Evolutionary conservation across 2,329 filamentous ascomycete genomes (phyloP).

Genomic region (Chrysoporthe cubensis): DNA sequence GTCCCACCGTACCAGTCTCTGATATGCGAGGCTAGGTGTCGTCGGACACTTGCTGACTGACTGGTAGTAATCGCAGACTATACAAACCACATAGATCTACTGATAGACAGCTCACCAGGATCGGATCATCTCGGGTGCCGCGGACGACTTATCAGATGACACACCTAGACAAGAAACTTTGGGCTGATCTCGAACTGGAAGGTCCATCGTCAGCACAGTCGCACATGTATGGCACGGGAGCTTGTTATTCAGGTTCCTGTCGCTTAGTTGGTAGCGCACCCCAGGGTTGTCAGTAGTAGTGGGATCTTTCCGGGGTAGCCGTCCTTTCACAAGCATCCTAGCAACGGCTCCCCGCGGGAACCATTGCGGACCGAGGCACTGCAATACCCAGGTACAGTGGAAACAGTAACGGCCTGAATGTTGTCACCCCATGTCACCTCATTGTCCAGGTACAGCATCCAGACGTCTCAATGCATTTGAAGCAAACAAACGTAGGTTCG

Average conservation of each 20-base stretch:
- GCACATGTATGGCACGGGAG: background rate
- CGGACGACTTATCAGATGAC: constrained; percentile 6
- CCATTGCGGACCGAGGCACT: background rate
- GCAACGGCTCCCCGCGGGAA: constrained; percentile 3
- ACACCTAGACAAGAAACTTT: background rate
- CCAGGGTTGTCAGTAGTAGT: background rate
- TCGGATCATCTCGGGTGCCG: constrained; percentile 6
- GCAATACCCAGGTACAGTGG: background rate
- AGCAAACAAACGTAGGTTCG: background rate
- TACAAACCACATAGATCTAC: no score
- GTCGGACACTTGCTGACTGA: no score
- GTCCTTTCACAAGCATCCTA: background rate
- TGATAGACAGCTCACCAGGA: background rate
- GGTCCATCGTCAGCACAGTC: background rate
- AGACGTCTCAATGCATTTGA: background rate
- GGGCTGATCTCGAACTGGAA: background rate
- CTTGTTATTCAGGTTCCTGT: background rate
- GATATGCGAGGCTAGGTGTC: no score
- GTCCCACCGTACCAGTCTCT: no score
- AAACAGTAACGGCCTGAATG: background rate
- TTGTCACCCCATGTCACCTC: constrained; percentile 8
- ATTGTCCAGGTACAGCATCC: background rate
- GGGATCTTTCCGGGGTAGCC: background rate
- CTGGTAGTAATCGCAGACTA: no score
- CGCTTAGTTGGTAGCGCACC: background rate